Percentiles rank a stretch among this genome's conserved stretches.
Evolutionary conservation across 179 eudicot genomes (phyloP).

Genomic region (Amaranthus tricolor): DNA sequence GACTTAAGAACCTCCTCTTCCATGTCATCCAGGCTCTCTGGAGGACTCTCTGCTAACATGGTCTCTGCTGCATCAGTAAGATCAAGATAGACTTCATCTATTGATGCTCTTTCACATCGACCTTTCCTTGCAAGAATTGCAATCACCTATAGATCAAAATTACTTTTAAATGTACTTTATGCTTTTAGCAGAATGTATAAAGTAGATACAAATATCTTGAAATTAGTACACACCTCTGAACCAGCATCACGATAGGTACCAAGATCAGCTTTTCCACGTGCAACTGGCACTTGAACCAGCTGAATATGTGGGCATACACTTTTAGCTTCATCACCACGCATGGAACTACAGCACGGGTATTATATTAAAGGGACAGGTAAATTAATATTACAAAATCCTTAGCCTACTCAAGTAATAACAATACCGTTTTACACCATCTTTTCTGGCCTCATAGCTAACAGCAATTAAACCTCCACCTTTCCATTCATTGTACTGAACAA

Average conservation of each 20-base stretch:
- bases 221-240: conserved; percentile 65
- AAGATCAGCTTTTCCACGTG: conserved; percentile 94
- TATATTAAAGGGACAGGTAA: conserved; percentile 11
- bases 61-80: conserved; percentile 83
- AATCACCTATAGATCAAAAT: conserved; percentile 58
- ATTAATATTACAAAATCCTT: neutral
- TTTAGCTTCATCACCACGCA: conserved; percentile 96
- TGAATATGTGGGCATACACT: conserved; percentile 77
- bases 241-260: conserved; percentile 83
- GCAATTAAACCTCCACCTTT: conserved; percentile 94
- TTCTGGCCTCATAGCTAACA: conserved; percentile 92
- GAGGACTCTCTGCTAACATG: conserved; percentile 75
- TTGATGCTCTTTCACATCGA: conserved; percentile 95
- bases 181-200: neutral
- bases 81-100: conserved; percentile 97
- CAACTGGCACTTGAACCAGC: conserved; percentile 86
- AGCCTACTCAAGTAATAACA: neutral
- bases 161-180: conserved; percentile 1
- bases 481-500: conserved; percentile 94
- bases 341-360: conserved; percentile 49
- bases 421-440: conserved; percentile 88
- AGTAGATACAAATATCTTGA: neutral
- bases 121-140: conserved; percentile 81
- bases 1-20: conserved; percentile 80
- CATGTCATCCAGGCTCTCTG: conserved; percentile 51